phyloP scores from a whole-genome alignment of 306 rosid genomes.

The Erythrophleum fordii region DNA sequence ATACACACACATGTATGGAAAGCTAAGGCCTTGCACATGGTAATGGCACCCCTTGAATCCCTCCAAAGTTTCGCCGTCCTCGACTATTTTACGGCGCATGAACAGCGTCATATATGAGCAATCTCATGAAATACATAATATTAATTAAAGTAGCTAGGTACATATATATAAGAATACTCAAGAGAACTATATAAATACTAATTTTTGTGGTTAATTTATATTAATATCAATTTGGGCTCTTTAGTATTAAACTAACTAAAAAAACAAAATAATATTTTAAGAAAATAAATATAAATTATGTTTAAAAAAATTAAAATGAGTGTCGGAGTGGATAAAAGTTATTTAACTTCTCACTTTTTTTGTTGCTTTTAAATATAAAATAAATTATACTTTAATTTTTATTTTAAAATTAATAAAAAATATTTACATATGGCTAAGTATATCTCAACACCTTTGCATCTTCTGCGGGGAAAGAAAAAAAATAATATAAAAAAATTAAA shows the following conservation, averaged over 20 bases:
- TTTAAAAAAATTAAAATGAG: neutral
- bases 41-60: constrained; percentile 19
- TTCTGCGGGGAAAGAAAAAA: no score
- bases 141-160: neutral
- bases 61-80: constrained; percentile 20
- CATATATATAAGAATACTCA: neutral
- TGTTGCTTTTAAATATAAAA: no score
- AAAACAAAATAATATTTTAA: neutral
- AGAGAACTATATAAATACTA: neutral
- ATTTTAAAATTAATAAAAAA: no score
- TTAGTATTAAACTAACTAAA: neutral
- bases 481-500: no score
- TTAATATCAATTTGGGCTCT: neutral
- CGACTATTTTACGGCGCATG: constrained; percentile 17
- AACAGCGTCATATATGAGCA: constrained; percentile 17
- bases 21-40: constrained; percentile 33
- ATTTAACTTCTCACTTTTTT: no score
- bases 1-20: neutral
- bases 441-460: no score
- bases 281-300: neutral
- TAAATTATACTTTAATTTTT: no score
- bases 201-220: neutral
- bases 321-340: no score
- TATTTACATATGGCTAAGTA: no score
- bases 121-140: neutral